Evolutionary conservation across 176 grass and related monocot species (phyloP), one percentile per base, ranked within the genome.

Genomic region (Musa itinerans): DNA sequence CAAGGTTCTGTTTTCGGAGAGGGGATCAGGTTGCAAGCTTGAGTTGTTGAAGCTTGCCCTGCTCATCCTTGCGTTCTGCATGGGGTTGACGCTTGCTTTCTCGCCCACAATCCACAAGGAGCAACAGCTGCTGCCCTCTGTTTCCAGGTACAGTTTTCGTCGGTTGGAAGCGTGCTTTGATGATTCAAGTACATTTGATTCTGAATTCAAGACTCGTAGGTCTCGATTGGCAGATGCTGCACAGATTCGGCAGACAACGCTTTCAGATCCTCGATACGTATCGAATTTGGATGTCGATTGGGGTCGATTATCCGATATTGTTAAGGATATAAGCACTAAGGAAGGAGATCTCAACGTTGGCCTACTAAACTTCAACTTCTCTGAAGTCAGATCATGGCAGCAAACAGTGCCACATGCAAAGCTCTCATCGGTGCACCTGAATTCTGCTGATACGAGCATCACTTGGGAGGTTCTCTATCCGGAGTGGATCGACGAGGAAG

Each of bases 361-460:
- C 50, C 21, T 73, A 9, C 52, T 73, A 12, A 73, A 73, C 43
- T 73, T 73, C 71, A 73, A 73, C 71, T 19, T 8, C 11, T 73
- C 52, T 0, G 71, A 73, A 6, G 20, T 26, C 10, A 54, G 21
- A 73, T 51, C 15, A 0, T 73, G 71, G 71, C 19, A 73, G 51
- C 20, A 54, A 26, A 54, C 51, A 2, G 6, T 73, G 6, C 52
- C 21, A 15, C 51, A 73, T 16, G 23, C 50, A 9, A 27, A 53
- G 71, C 1, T 73, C 43, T 73, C 71, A 54, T 22, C 52, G 5
- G 19, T 73, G 50, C 20, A 26, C 23, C 7, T 73, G 22, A 19
- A 54, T 24, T 54, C 23, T 34, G 71, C 51, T 10, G 10, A 73
- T 11, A 1, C 71, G 34, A 24, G 10, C 21, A 8, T 54, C 50